These are phyloP conservation scores for Sugiyamaella xylanicola DNA, from an alignment of 1,139 yeast genomes.

Conservation along the genomic window DNA sequence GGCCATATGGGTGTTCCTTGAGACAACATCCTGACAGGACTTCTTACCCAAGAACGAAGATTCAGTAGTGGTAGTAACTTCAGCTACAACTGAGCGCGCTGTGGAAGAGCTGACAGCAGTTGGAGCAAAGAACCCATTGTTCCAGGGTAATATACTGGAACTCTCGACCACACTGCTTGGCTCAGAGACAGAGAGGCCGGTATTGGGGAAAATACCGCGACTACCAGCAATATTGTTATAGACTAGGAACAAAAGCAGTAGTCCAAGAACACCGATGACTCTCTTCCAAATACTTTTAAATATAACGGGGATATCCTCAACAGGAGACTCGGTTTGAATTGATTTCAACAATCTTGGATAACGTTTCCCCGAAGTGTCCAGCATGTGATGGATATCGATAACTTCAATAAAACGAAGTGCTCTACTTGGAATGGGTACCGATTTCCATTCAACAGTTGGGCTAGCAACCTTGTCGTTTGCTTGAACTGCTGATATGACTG, in stretches of 20 bases:
- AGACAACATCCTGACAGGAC: conserved; percentile 1
- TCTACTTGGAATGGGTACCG: conserved; percentile 18
- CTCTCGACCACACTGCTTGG: not conserved
- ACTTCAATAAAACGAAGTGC: conserved; percentile 6
- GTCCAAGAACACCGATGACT: not conserved
- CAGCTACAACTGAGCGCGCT: not conserved
- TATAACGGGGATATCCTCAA: not conserved
- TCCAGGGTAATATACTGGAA: not conserved
- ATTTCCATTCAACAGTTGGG: conserved; percentile 6
- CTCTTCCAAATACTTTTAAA: not conserved
- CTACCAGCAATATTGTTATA: not conserved
- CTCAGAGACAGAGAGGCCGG: not conserved
- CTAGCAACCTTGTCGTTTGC: not conserved
- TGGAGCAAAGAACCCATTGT: not conserved
- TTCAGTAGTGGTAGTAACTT: not conserved
- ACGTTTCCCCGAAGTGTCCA: conserved; percentile 8
- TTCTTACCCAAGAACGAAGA: not conserved
- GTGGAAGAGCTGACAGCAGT: not conserved
- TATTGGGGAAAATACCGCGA: not conserved
- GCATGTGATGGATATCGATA: conserved; percentile 10
- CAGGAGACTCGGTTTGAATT: not conserved
- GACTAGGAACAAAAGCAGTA: not conserved
- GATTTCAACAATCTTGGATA: not conserved
- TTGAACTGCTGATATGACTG: not conserved
- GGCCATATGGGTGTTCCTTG: conserved; percentile 9